Evolutionary conservation across 2,329 filamentous ascomycete genomes (phyloP), one percentile per base, ranked within the genome.

Genomic region (Escovopsis sp.): DNA sequence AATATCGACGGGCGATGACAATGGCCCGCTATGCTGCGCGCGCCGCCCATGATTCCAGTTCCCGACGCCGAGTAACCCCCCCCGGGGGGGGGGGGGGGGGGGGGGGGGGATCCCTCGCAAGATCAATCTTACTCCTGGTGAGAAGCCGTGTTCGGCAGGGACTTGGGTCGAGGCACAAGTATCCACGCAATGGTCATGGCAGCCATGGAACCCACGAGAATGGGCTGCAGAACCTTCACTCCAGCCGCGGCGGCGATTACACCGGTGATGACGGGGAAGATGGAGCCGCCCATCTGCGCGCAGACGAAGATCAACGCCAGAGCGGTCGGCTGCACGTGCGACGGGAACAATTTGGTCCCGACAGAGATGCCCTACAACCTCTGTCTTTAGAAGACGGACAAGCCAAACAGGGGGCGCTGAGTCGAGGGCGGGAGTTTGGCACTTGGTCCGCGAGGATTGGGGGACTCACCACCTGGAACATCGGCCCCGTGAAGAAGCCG

Each of bases 401-500:
- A 15, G 15, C 15, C 15, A 15, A 15, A 15, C 15, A 15, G 15
- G 15, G 15, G 15, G 15, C 15, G 15, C 15, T 15, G 15, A 15
- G 15, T 15, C 15, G 15, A 15, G 15, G 15, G 15, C 15, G 15
- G 15, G 15, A 15, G 15, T 15, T 15, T 15, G 15, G 9, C 3
- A 1, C 23, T 4, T 1, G 4, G 8, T 1, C 4, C 10, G 6
- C 1, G 18, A 35, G 5, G 26, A 10, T 9, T 18, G 4, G 15
- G 39, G 28, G 11, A 55, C 64, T 47, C 45, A 71, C 73, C 0
- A 71, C 70, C 1, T 73, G 70, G 47, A 78, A 79, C 19, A 75
- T 64, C 0, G 73, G 74, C 0, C 74, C 75, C 1, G 67, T 68
- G 46, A 77, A 73, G 54, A 78, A 73, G 0, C 73, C 73, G 3